Base-by-base conservation (phyloP, 106 monocot genomes). In the Allium fistulosum region DNA sequence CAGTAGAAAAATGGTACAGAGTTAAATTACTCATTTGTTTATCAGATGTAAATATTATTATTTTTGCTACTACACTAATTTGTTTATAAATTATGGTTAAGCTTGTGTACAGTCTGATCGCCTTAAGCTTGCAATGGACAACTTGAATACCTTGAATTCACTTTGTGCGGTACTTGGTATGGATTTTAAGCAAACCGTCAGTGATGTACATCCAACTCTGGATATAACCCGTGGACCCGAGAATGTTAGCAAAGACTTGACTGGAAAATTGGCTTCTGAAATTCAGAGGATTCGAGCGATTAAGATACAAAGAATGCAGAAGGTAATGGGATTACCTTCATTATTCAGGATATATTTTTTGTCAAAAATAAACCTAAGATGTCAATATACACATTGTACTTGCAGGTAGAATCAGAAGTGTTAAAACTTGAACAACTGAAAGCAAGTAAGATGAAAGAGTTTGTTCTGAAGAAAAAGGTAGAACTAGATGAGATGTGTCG, bases 241-340 rank as follows among this genome's bases (percentile, higher is more conserved):
- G 49, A 76, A 67, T 71, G 70, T 86, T 48, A 73, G 72, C 58
- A 81, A 83, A 71, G 79, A 62, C 26, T 81, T 81, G 16, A 88
- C 88, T 61, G 70, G 79, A 58, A 66, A 71, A 59, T 57, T 93
- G 51, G 74, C 57, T 17, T 57, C 66, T 17, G 77, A 79, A 10
- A 73, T 81, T 46, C 63, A 81, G 57, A 81, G 70, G 60, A 65
- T 93, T 63, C 53, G 77, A 61, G 83, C 79, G n/a, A 28, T 86
- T 59, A 93, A 93, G 72, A 66, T 71, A 45, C 70, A 81, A 58
- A 79, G 88, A 70, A 87, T 94, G 79, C 80, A 90, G 66, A 87
- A 83, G 81, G 90, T 90, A 79, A 69, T 46, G 48, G 46, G 28
- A 48, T 2, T 57, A 10, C 22, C 22, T 22, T 22, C 22, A 0